Conservation (phyloP, 441 rosid species). For the Populus hybrid region DNA sequence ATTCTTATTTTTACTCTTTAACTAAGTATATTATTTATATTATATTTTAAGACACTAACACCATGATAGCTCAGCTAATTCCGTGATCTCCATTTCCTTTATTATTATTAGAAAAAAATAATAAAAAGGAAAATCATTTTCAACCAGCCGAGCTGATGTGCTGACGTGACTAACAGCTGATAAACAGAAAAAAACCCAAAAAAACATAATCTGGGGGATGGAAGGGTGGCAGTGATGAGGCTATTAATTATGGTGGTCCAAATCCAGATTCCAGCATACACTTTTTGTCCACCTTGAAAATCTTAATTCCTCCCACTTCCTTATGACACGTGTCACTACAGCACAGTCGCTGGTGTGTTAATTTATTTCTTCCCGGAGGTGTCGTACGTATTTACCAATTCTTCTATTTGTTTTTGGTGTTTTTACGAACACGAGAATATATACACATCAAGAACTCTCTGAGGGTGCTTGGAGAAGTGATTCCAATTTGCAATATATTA, state of each 20-base stretch:
- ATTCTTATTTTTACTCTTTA: too few species aligned
- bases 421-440: too few species aligned
- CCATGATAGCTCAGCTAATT: not conserved
- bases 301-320: not conserved
- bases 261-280: not conserved
- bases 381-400: not conserved
- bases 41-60: not conserved
- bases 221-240: not conserved
- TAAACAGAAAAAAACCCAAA: too few species aligned
- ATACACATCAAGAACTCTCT: not conserved
- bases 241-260: not conserved
- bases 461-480: not conserved
- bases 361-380: not conserved
- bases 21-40: not conserved
- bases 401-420: not conserved
- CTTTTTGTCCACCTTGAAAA: not conserved
- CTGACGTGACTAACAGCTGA: too few species aligned
- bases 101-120: too few species aligned
- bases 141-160: too few species aligned
- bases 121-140: too few species aligned
- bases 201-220: too few species aligned
- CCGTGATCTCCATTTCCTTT: too few species aligned
- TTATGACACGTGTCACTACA: not conserved
- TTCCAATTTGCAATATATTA: not conserved
- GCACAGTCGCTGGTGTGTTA: not conserved